phyloP scores from a whole-genome alignment of 176 grass and related monocot species.

The Canna indica region DNA sequence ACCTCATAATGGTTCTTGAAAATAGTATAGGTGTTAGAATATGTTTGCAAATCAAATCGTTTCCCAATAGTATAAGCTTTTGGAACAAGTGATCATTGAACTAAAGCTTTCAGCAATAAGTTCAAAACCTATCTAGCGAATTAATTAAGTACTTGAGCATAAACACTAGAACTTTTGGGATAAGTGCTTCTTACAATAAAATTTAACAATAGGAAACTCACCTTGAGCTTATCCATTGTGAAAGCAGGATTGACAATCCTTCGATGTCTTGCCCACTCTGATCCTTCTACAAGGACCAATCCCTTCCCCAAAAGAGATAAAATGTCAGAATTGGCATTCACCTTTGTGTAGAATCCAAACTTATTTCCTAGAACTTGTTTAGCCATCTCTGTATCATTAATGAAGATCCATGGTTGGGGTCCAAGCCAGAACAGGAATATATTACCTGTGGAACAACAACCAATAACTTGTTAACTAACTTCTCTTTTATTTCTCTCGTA shows the following conservation, averaged over 20 bases:
- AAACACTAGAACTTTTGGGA: too few relatives aligned
- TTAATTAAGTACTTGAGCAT: too few relatives aligned
- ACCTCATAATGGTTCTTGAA: too few relatives aligned
- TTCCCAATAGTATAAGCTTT: too few relatives aligned
- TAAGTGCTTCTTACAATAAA: background rate
- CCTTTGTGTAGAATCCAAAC: background rate
- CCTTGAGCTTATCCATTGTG: constrained; percentile 13
- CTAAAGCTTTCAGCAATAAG: too few relatives aligned
- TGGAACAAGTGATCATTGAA: too few relatives aligned
- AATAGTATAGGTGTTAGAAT: too few relatives aligned
- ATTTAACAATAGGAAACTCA: background rate
- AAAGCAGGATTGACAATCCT: constrained; percentile 1
- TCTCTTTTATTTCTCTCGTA: too few relatives aligned
- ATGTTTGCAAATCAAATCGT: too few relatives aligned
- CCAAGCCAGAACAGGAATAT: background rate
- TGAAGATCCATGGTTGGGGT: background rate
- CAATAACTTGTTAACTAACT: background rate
- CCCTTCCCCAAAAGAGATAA: background rate
- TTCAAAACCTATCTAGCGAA: too few relatives aligned
- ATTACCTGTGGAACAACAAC: background rate
- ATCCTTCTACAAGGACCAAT: background rate
- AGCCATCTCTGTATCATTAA: background rate
- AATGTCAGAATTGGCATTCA: background rate
- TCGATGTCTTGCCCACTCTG: background rate
- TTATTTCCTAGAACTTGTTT: background rate